Conservation (phyloP, 495 filamentous ascomycete species). For the Hyaloscypha hepaticicola region DNA sequence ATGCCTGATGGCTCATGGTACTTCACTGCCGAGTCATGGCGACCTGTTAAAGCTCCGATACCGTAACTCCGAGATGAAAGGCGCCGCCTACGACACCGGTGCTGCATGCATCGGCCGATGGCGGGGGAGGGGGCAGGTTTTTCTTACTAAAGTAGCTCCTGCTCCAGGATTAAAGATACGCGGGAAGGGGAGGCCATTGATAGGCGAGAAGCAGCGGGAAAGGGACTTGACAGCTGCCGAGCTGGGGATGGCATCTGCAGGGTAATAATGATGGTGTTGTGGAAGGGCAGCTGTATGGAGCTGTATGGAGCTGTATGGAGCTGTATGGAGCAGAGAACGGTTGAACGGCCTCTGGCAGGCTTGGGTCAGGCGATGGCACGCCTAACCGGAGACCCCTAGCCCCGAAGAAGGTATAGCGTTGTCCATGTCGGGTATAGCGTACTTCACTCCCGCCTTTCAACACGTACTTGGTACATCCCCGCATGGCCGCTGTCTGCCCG, state of each 20-base stretch:
- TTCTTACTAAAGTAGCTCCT: no score
- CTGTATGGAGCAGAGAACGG: neutral
- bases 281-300: no score
- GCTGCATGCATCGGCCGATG: neutral
- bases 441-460: neutral
- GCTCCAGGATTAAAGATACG: neutral
- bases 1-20: no score
- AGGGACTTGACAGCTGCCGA: no score
- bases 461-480: no score
- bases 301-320: no score
- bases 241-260: no score
- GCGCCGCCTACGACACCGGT: neutral
- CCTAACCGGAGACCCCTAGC: neutral
- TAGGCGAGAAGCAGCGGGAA: no score
- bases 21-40: neutral
- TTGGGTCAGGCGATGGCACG: neutral
- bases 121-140: neutral
- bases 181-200: neutral
- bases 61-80: neutral
- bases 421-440: neutral
- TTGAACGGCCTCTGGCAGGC: neutral
- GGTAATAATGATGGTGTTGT: no score
- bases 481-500: neutral
- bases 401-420: neutral
- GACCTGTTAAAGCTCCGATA: no score